These are phyloP conservation scores for Pythium rishiriense DNA, from an alignment of 352 stramenopile species.

Conservation along the genomic window DNA sequence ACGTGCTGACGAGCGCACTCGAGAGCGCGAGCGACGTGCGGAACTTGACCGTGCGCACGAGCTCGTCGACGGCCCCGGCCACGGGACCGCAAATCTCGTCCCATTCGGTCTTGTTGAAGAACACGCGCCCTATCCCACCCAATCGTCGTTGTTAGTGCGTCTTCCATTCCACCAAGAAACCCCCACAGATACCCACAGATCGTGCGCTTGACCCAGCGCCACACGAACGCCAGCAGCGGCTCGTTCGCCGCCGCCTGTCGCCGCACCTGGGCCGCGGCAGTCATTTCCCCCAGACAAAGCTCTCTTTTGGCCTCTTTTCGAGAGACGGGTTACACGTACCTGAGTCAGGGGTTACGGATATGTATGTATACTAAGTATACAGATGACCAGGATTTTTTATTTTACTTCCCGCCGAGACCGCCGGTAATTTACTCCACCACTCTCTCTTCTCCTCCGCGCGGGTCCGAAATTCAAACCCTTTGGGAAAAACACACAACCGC, in stretches of 20 bases:
- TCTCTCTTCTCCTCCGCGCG: constrained; percentile 1
- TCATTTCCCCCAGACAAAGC: constrained; percentile 46
- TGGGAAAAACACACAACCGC: not conserved
- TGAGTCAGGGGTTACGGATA: constrained; percentile 9
- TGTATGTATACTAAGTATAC: constrained; percentile 8
- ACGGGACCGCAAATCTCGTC: constrained; percentile 59
- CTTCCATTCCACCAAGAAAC: not conserved
- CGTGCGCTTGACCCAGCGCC: constrained; percentile 70
- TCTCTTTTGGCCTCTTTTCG: not conserved
- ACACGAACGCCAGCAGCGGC: constrained; percentile 53
- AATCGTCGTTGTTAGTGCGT: not conserved
- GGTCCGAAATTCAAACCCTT: constrained; percentile 24
- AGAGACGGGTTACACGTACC: not conserved
- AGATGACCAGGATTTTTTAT: not conserved
- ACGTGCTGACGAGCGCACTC: constrained; percentile 53
- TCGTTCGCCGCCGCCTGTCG: constrained; percentile 57
- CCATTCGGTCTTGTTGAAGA: constrained; percentile 75
- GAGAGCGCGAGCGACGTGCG: constrained; percentile 73
- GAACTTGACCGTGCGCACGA: constrained; percentile 67
- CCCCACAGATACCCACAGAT: constrained; percentile 35
- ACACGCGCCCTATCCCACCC: constrained; percentile 16
- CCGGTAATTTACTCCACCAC: constrained; percentile 12
- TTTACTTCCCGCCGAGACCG: constrained; percentile 1
- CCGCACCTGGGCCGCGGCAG: constrained; percentile 52
- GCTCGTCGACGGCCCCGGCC: constrained; percentile 46